These are phyloP conservation scores for Coemansia sp. DNA, from an alignment of 192 early-diverging fungal species.

Conservation along the genomic window DNA sequence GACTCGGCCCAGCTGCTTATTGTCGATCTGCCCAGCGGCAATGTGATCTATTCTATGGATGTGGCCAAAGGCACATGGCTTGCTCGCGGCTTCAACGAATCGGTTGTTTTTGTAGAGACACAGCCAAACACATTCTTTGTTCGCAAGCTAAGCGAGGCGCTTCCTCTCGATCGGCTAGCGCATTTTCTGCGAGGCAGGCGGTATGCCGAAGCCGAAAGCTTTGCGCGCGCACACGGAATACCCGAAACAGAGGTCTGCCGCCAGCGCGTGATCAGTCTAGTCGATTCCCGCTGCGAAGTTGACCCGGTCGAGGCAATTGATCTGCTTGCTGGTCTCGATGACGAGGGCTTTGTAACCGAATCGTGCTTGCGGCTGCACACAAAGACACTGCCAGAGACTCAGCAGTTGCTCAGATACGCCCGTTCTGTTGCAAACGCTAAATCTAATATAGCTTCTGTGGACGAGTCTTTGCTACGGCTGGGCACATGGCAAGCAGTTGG, in stretches of 20 bases:
- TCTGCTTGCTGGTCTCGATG: conserved; percentile 17
- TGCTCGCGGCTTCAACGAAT: conserved; percentile 17
- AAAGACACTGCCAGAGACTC: conserved; percentile 13
- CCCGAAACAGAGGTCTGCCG: conserved; percentile 25
- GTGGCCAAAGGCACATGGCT: conserved; percentile 28
- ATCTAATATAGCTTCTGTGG: conserved; percentile 11
- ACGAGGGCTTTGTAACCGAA: conserved; percentile 17
- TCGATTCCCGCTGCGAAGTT: not conserved
- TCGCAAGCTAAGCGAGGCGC: conserved; percentile 33
- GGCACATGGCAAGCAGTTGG: conserved; percentile 47
- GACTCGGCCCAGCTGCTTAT: conserved; percentile 20
- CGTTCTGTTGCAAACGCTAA: not conserved
- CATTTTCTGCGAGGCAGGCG: conserved; percentile 35
- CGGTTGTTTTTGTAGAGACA: conserved; percentile 47
- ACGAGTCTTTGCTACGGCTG: conserved; percentile 29
- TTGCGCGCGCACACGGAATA: conserved; percentile 35
- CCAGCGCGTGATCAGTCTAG: conserved; percentile 5
- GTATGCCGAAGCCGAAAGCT: conserved; percentile 34
- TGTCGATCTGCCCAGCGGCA: conserved; percentile 29
- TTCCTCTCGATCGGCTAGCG: conserved; percentile 39
- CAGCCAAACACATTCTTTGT: conserved; percentile 13
- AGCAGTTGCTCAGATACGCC: conserved; percentile 31
- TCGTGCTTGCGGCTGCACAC: conserved; percentile 21
- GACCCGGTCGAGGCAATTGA: conserved; percentile 4
- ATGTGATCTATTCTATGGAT: conserved; percentile 25